Base-by-base conservation (phyloP, 257 asterid species). In the Striga asiatica region DNA sequence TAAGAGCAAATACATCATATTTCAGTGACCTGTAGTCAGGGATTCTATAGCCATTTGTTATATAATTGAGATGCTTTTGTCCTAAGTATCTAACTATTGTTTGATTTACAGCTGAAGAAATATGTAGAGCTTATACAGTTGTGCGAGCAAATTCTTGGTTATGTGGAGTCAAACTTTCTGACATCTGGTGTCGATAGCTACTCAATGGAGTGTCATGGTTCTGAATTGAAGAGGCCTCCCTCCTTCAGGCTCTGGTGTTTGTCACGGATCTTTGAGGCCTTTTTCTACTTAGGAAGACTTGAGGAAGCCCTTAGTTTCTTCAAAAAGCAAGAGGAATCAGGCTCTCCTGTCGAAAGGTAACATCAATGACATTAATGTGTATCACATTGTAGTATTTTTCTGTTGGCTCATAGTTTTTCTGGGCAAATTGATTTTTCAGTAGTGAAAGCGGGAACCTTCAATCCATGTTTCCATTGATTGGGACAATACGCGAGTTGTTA, bases 71-170 rank as follows among this genome's bases (percentile, higher is more conserved):
- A 49, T 64, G 34, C 32, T 29, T 56, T 25, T 62, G 17, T 37
- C 48, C 64, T 42, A 67, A 43, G 34, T 45, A 27, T 23, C 58
- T 41, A 58, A 7, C 68, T 54, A 59, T 66, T 32, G 27, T 67
- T 71, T 60, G 58, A 46, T 60, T 24, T 7, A 56, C 94, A 92
- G 97, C 76, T 84, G 74, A 76, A 78, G 82, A 88, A 74, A 42
- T 82, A 84, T 6, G 94, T 80, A 68, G 98, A 92, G 70, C 78
- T 77, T 61, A 82, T 88, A 66, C 88, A 69, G 63, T 70, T 84
- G 42, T 82, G 93, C 50, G 83, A 77, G 78, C 76, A 73, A 69
- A 72, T 73, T 51, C 89, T 82, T 74, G 76, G 68, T 61, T 66
- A 68, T 54, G 80, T 61, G 56, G 72, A 70, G 65, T 69, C 73